These are phyloP conservation scores for Paramyrothecium roridum DNA, from an alignment of 2,329 filamentous ascomycete species.

Conservation along the genomic window DNA sequence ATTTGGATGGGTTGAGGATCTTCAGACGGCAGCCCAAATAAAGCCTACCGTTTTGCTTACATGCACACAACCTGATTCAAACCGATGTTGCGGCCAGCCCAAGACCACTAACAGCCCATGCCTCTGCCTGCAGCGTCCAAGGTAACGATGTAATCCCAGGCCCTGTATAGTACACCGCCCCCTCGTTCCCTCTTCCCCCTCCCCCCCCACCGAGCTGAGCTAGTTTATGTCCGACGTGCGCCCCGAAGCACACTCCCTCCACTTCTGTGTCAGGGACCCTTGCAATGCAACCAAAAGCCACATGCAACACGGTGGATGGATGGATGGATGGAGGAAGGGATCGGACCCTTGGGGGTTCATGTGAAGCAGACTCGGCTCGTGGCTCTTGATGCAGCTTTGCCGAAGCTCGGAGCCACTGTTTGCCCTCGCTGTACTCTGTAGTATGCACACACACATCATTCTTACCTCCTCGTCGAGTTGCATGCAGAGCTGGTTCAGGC, in stretches of 20 bases:
- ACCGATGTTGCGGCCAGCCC: background rate
- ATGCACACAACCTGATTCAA: too few relatives aligned
- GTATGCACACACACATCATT: background rate
- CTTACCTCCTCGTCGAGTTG: background rate
- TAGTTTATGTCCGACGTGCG: background rate
- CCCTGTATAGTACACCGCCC: too few relatives aligned
- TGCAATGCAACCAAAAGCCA: background rate
- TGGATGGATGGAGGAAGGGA: too few relatives aligned
- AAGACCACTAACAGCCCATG: background rate
- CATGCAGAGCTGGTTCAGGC: background rate
- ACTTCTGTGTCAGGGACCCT: background rate
- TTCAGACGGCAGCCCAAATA: too few relatives aligned
- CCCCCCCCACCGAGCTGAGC: background rate
- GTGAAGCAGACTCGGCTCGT: background rate
- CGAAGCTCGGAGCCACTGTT: background rate
- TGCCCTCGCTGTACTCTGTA: background rate
- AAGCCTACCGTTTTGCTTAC: too few relatives aligned
- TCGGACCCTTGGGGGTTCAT: background rate
- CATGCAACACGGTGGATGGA: background rate
- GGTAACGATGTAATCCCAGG: background rate
- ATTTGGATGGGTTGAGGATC: background rate
- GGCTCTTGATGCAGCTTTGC: background rate
- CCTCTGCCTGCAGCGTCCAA: background rate
- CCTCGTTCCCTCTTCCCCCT: background rate
- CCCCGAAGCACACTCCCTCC: background rate